Base-by-base conservation (phyloP, 1,284 basidiomycete species). In the Apiotrichum montevideense region DNA sequence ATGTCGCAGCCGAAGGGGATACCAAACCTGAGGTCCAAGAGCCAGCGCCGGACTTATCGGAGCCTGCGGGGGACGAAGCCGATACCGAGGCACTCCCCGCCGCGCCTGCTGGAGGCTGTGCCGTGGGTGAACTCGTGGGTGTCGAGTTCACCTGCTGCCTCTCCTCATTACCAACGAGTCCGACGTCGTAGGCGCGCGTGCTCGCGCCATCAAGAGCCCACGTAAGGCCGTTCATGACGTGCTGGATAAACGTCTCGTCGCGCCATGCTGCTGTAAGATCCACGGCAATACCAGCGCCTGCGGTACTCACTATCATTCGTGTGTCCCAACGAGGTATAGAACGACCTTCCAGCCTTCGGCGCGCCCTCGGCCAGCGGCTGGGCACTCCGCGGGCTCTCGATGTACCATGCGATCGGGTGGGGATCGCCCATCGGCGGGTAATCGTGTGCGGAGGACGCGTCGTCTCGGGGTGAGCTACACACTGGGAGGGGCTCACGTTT, bases 241-340 rank as follows among this genome's bases (percentile, higher is more conserved):
- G 88, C 1, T 79, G 77, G 52, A 86, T 71, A 76, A 87, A 90
- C 2, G 81, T 72, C 6, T 81, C 72, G 63, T 88, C 79, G 80
- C 85, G 63, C 61, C 69, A 77, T 37, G 72, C 69, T 71, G 49
- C 3, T 29, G 21, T 39, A 7, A 39, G 37, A 39, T 8, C 70
- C 71, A 1, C 85, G 86, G 14, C 34, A 7, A 44, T 15, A 40
- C 14, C 21, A 35, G 7, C 9, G 15, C 10, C 47, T 14, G 8
- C 15, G 82, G 80, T 7, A 66, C 71, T 47, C 42, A 73, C 73
- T 88, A 64, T 85, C 82, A 65, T 83, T 85, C 56, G 83, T 70
- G 69, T 91, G 88, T 2, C 88, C 88, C 2, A 90, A 78, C 57
- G 84, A 84, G 0, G 88, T 90, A 73, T 88, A 90, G 76, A 87